Evolutionary conservation across 345 rosid genomes (phyloP).

Genomic region (Gossypium longicalyx): DNA sequence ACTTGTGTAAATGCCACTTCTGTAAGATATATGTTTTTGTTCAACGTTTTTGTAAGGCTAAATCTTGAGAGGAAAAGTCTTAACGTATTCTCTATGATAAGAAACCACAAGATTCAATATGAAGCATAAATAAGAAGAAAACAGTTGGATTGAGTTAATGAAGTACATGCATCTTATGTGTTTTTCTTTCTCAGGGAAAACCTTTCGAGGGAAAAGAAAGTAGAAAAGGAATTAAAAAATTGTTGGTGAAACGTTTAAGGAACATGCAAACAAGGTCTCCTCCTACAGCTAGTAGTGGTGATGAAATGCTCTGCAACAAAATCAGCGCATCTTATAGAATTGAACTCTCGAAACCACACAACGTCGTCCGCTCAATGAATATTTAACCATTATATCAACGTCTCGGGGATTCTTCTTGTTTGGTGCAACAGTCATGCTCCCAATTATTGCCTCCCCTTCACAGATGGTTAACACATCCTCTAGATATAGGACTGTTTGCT

Average conservation of each 20-base stretch:
- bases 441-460: constrained; percentile 76
- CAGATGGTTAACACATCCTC: constrained; percentile 89
- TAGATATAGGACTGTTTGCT: constrained; percentile 85
- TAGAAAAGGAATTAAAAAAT: constrained; percentile 26
- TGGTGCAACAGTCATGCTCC: constrained; percentile 83
- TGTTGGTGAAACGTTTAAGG: constrained; percentile 43
- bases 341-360: constrained; percentile 58
- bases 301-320: neutral
- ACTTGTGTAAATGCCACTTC: neutral
- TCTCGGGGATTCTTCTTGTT: constrained; percentile 95
- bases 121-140: neutral
- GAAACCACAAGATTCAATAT: too few relatives aligned
- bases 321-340: constrained; percentile 71
- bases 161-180: neutral
- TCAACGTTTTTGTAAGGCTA: neutral
- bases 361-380: constrained; percentile 64
- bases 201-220: constrained; percentile 23
- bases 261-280: constrained; percentile 42
- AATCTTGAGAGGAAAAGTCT: too few relatives aligned
- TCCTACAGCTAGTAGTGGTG: neutral
- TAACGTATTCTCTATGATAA: too few relatives aligned
- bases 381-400: constrained; percentile 71
- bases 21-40: too few relatives aligned
- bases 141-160: neutral
- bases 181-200: too few relatives aligned